Evolutionary conservation across 2,329 filamentous ascomycete genomes (phyloP), one percentile per base, ranked within the genome.

Genomic region (Berkeleyomyces rouxiae): DNA sequence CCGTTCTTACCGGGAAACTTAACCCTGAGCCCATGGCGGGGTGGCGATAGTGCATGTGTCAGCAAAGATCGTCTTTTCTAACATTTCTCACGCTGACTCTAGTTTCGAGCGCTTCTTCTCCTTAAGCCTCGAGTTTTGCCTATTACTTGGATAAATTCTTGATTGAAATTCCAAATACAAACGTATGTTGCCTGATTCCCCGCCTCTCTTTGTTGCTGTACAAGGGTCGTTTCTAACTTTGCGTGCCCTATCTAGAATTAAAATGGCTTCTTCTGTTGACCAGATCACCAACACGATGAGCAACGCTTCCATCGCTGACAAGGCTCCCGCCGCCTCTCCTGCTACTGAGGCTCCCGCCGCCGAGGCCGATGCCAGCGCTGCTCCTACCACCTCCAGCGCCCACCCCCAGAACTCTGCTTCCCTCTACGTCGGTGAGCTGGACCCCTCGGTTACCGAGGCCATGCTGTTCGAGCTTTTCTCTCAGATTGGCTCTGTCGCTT

Each of bases 391-490:
- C 66, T 85, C 89, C 68, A 82, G 83, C 70, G 82, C 79, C 68
- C 87, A 88, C 74, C 88, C 91, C 72, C 88, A 90, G 74, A 92
- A 95, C 76, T 97, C 93, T 61, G 93, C 93, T 67, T 99, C 93
- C 65, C 90, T 99, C 74, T 99, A 99, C 75, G 93, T 99, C 69
- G 93, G 93, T 75, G 93, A 99, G 81, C 90, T 99, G 71, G 93
- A 99, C 76, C 85, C 89, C 70, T 93, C 90, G 66, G 93, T 99
- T 75, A 99, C 93, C 68, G 93, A 99, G 83, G 93, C 93, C 70
- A 99, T 99, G 93, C 90, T 99, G 72, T 99, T 97, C 77, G 93
- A 99, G 84, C 88, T 99, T 67, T 99, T 99, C 83, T 97, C 93
- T 66, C 93, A 95, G 77, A 99, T 99, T 73, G 93, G 93, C 70